Evolutionary conservation across 176 grass and related monocot genomes (phyloP).

Genomic region (Triticum timopheevii): DNA sequence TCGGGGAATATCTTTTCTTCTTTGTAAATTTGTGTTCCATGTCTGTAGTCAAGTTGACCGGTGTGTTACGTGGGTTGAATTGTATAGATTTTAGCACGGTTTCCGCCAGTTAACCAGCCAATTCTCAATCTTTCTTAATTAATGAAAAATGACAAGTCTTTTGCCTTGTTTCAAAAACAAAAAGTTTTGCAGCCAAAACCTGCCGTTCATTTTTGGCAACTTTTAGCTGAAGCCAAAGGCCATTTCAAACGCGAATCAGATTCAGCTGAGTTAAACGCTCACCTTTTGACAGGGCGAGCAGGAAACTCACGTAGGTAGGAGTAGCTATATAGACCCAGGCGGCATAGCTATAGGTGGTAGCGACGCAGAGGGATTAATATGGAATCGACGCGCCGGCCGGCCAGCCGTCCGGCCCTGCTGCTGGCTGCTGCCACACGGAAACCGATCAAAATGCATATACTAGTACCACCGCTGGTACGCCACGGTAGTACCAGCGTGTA

Average conservation of each 20-base stretch:
- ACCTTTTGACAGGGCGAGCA: not conserved
- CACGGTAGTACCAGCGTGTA: not conserved
- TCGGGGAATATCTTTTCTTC: too few relatives aligned
- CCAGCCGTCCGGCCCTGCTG: slow-evolving; percentile 1
- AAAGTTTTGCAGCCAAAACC: too few relatives aligned
- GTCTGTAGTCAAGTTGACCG: too few relatives aligned
- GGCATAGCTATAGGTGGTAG: not conserved
- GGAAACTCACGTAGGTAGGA: not conserved
- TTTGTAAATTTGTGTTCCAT: too few relatives aligned
- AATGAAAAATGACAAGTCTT: too few relatives aligned
- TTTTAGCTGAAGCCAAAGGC: not conserved
- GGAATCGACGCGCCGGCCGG: slow-evolving; percentile 27
- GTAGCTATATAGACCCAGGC: not conserved
- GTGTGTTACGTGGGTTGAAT: too few relatives aligned
- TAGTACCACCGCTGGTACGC: not conserved
- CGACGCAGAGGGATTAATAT: slow-evolving; percentile 22
- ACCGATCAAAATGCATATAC: slow-evolving; percentile 20
- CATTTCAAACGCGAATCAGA: not conserved
- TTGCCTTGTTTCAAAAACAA: too few relatives aligned
- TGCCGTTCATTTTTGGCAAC: not conserved
- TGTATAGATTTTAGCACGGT: too few relatives aligned
- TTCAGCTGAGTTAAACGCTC: not conserved
- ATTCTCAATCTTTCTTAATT: too few relatives aligned
- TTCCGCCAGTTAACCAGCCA: too few relatives aligned
- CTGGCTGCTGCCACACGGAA: slow-evolving; percentile 38